Evolutionary conservation across 2,329 filamentous ascomycete species (phyloP).

Genomic region (Periconia sp.): DNA sequence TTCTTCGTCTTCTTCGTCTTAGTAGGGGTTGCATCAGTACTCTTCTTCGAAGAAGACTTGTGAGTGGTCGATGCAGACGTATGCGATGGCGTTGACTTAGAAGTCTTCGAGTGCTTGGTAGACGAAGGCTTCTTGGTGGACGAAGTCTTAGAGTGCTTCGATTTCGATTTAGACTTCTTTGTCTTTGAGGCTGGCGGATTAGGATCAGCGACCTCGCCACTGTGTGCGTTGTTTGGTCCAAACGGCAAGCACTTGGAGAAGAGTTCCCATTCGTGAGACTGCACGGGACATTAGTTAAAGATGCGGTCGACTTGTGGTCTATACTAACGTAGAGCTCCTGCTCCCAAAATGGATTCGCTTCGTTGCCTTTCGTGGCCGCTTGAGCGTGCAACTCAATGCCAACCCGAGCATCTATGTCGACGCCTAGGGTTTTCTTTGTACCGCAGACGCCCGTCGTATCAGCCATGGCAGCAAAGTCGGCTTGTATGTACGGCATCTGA

Average conservation of each 20-base stretch:
- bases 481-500: constrained; percentile 22
- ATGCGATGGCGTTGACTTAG: background rate
- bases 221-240: constrained; percentile 11
- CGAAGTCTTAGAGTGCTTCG: constrained; percentile 1
- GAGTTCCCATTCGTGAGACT: constrained; percentile 16
- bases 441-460: constrained; percentile 18
- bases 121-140: background rate
- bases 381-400: constrained; percentile 18
- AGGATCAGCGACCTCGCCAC: constrained; percentile 1
- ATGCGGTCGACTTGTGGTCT: background rate
- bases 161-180: constrained; percentile 1
- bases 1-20: background rate
- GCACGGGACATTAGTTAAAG: background rate
- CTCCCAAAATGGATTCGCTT: constrained; percentile 21
- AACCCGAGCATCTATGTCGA: constrained; percentile 19
- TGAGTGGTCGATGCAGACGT: background rate
- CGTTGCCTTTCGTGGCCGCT: constrained; percentile 18
- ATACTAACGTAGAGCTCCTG: constrained; percentile 16
- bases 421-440: constrained; percentile 20
- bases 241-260: constrained; percentile 21
- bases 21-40: background rate
- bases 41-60: background rate
- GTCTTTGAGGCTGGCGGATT: constrained; percentile 1
- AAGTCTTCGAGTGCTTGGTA: background rate
- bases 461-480: constrained; percentile 22